Evolutionary conservation across 139 green algal species (phyloP), one percentile per base, ranked within the genome.

Genomic region (Micractinium conductrix): DNA sequence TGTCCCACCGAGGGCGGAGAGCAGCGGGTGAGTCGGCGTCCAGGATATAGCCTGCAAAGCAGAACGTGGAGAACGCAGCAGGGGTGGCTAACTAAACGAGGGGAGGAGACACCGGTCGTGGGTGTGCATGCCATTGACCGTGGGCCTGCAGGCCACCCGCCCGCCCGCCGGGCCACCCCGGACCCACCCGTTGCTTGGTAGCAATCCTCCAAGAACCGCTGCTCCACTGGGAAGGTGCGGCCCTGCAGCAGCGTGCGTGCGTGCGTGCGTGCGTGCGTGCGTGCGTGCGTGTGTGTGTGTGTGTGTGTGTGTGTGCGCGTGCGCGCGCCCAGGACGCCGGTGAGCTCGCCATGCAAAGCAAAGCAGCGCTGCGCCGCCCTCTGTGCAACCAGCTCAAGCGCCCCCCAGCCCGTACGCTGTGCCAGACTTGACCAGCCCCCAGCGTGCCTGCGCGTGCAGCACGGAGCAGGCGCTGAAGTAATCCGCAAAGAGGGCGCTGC

Each of bases 121-220:
- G 62, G 55, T 38, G 62, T 10, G 30, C 19, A 67, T 67, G 12
- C 17, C 58, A 16, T 21, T 73, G 28, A 43, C 43, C 35, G 24
- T 42, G 22, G 67, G 67, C 44, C 48, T 14, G 10, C 48, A 14
- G 48, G 48, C 10, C n/a, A n/a, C n/a, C n/a, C n/a, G n/a, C n/a
- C n/a, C n/a, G n/a, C n/a, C n/a, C n/a, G n/a, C n/a, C n/a, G n/a
- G n/a, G n/a, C n/a, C n/a, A n/a, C n/a, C n/a, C n/a, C n/a, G n/a
- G n/a, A n/a, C 80, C 53, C 89, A 81, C 86, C 79, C 16, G 89
- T 94, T n/a, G 79, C 73, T 48, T 93, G 83, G 79, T 97, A 96
- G 30, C 93, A 90, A 72, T 99, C 95, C 86, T 99, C 97, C 65
- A 99, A 86, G 90, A 94, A 99, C 16, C 89, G 69, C 53, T 90